Evolutionary conservation across 2,329 filamentous ascomycete genomes (phyloP), one percentile per base, ranked within the genome.

Genomic region (Sporothrix curviconia): DNA sequence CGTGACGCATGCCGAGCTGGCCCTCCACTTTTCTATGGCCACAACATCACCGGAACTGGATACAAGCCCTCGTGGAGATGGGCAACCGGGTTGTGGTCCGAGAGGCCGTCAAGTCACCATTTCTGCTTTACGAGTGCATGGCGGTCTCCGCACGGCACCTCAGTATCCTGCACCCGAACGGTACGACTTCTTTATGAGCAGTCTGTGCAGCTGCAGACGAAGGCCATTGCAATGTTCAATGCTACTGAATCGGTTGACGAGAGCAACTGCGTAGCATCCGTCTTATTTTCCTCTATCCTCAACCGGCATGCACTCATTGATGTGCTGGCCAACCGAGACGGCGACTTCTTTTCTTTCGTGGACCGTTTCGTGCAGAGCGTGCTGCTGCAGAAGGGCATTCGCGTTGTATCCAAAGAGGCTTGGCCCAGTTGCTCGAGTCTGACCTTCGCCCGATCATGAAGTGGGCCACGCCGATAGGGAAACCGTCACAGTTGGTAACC

Each of bases 231-330:
- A 44, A 67, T 68, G 56, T 76, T 72, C 61, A 75, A 69, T 62
- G 60, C 53, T 36, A 70, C 60, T 60, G 64, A 59, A 51, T 62
- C 49, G 58, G 46, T 63, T 12, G 43, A 47, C 30, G 30, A 60
- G 32, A 59, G 61, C 37, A 59, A 61, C 42, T 53, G 57, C 28
- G 64, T 63, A 1, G 70, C 74, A 1, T 68, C 73, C 14, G 75
- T 77, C 56, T 64, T 78, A n/a, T 78, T 78, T 64, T 72, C 75
- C 5, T 66, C 69, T 17, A 58, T 73, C 5, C 63, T 78, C 1
- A 74, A 76, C 40, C 68, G 79, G 7, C 77, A 80, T 54, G 71
- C 74, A 39, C 70, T 82, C 4, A 77, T 73, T 62, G 77, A 82
- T 55, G 73, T 73, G 2, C 67, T 80, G 2, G 59, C 61, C 3